These are phyloP conservation scores for Brassica incana DNA, from an alignment of 345 rosid genomes.

Conservation along the genomic window DNA sequence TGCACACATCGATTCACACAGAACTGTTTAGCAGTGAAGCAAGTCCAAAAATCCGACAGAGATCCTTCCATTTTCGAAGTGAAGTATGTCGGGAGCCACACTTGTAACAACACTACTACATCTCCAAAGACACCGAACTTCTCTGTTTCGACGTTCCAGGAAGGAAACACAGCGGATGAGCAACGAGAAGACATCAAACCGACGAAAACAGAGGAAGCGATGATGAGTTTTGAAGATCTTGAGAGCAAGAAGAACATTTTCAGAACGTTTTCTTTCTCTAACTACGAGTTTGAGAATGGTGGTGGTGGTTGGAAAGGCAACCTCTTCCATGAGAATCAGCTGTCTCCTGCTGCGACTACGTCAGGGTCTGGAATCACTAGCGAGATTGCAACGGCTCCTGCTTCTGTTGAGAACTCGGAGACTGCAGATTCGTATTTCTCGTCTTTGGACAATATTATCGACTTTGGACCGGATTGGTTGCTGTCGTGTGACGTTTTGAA, in stretches of 20 bases:
- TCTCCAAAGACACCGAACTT: not conserved
- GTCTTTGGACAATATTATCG: conserved; percentile 35
- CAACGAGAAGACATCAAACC: conserved; percentile 32
- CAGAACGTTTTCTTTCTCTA: conserved; percentile 36
- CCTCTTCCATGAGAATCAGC: conserved; percentile 21
- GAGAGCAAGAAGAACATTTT: conserved; percentile 29
- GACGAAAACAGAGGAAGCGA: conserved; percentile 32
- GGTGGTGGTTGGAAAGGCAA: conserved; percentile 17
- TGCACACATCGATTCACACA: conserved; percentile 68
- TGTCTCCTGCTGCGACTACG: conserved; percentile 34
- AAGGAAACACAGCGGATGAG: conserved; percentile 26
- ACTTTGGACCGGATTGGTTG: conserved; percentile 47
- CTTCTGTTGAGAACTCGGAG: conserved; percentile 44
- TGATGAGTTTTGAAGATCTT: conserved; percentile 21
- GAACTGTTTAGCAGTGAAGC: conserved; percentile 78
- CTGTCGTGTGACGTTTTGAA: conserved; percentile 31
- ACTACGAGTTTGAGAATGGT: conserved; percentile 20
- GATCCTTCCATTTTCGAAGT: conserved; percentile 63
- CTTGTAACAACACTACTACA: conserved; percentile 43
- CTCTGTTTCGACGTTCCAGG: conserved; percentile 25
- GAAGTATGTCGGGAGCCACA: conserved; percentile 68
- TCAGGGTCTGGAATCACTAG: conserved; percentile 33
- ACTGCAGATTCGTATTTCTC: conserved; percentile 52
- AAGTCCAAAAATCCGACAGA: conserved; percentile 77
- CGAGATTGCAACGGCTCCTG: conserved; percentile 27